These are phyloP conservation scores for Wickerhamiella qilinensis DNA, from an alignment of 805 yeast species.

Conservation along the genomic window DNA sequence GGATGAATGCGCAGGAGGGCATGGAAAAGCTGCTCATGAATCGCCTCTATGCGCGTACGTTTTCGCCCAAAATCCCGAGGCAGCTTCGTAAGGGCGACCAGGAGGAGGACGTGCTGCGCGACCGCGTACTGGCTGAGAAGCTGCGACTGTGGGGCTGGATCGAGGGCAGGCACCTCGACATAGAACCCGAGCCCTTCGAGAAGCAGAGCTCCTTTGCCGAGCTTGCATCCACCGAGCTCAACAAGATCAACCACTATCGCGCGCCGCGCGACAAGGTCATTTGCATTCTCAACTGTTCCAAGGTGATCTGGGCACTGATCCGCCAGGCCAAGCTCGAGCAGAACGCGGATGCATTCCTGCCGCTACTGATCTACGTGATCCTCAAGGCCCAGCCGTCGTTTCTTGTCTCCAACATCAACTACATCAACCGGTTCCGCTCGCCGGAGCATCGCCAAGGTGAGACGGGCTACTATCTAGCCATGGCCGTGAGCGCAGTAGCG, in stretches of 20 bases:
- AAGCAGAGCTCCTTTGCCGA: conserved; percentile 37
- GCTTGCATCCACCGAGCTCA: conserved; percentile 58
- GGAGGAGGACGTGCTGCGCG: conserved; percentile 45
- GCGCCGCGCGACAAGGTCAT: conserved; percentile 93
- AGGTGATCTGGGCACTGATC: conserved; percentile 76
- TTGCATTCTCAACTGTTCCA: conserved; percentile 80
- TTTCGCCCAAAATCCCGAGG: conserved; percentile 54
- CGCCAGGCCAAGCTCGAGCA: conserved; percentile 52
- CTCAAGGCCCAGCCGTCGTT: conserved; percentile 48
- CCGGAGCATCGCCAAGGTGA: conserved; percentile 71
- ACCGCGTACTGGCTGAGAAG: conserved; percentile 34
- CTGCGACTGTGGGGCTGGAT: conserved; percentile 56
- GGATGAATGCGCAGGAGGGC: conserved; percentile 73
- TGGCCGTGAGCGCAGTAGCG: conserved; percentile 76
- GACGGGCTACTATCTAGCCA: conserved; percentile 76
- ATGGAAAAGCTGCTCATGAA: conserved; percentile 87
- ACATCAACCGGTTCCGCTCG: conserved; percentile 71
- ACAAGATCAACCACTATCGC: conserved; percentile 63
- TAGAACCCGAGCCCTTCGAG: conserved; percentile 33
- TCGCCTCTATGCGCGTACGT: conserved; percentile 58
- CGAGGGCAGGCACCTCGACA: conserved; percentile 58
- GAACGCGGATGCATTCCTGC: conserved; percentile 91
- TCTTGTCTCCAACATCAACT: conserved; percentile 63
- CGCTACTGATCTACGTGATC: conserved; percentile 65
- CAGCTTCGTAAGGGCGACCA: conserved; percentile 36